Percentiles rank a stretch among this genome's conserved stretches.
Conservation (phyloP, 1,139 yeast species). For the Blastobotrys indianensis region DNA sequence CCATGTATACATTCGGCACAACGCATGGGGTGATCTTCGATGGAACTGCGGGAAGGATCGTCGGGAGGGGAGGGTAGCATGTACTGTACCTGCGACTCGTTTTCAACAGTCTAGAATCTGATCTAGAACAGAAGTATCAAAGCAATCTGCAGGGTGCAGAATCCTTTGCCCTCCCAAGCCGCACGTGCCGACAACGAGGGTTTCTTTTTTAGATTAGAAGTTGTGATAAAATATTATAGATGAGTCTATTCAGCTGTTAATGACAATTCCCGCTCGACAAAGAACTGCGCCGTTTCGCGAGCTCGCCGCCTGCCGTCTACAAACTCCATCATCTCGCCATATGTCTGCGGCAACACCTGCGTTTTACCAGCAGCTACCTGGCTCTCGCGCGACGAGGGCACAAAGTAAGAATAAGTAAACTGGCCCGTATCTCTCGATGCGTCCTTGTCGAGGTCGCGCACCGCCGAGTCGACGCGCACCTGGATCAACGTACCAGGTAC, state of each 20-base stretch:
- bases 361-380: constrained; percentile 13
- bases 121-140: too few relatives aligned
- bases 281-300: constrained; percentile 63
- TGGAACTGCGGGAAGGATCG: too few relatives aligned
- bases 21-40: too few relatives aligned
- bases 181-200: too few relatives aligned
- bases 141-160: too few relatives aligned
- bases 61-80: too few relatives aligned
- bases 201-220: not conserved
- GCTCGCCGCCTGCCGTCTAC: constrained; percentile 89
- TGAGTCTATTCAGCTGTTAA: constrained; percentile 7
- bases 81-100: too few relatives aligned
- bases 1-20: too few relatives aligned
- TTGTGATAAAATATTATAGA: not conserved
- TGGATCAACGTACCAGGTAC: constrained; percentile 86
- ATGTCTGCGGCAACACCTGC: constrained; percentile 79
- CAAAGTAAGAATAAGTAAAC: constrained; percentile 82
- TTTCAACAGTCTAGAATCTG: too few relatives aligned
- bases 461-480: constrained; percentile 79
- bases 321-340: constrained; percentile 87
- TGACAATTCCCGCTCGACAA: constrained; percentile 24
- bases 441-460: constrained; percentile 58
- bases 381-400: constrained; percentile 26
- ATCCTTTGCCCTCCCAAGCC: too few relatives aligned
- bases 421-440: constrained; percentile 71